Conservation (phyloP, 768 basidiomycete species). For the Pleurotus ostreatus region DNA sequence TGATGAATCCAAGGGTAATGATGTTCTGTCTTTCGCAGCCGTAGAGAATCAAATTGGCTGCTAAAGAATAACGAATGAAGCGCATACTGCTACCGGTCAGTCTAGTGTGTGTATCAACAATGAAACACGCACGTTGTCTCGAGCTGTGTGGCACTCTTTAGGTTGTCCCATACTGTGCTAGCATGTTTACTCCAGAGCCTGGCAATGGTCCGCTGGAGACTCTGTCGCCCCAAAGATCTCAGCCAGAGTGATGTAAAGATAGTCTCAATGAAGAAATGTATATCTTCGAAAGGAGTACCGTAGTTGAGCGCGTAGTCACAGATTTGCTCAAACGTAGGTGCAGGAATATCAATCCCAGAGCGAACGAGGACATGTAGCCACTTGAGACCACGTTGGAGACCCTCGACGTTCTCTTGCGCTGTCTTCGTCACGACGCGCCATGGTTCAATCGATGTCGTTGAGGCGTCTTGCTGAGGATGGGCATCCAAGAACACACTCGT, state of each 20-base stretch:
- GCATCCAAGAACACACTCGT: slow-evolving; percentile 24
- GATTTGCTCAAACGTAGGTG: slow-evolving; percentile 45
- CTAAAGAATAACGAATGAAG: slow-evolving; percentile 61
- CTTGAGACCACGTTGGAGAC: slow-evolving; percentile 43
- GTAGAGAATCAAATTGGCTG: slow-evolving; percentile 57
- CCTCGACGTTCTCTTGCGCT: slow-evolving; percentile 36
- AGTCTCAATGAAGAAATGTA: slow-evolving; percentile 48
- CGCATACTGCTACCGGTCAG: slow-evolving; percentile 25
- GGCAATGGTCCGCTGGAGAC: slow-evolving; percentile 48
- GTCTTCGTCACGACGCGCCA: slow-evolving; percentile 46
- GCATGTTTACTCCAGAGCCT: slow-evolving; percentile 23
- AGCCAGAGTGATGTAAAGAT: slow-evolving; percentile 59
- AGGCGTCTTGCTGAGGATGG: neutral
- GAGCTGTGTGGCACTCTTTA: slow-evolving; percentile 25
- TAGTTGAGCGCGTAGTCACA: slow-evolving; percentile 34
- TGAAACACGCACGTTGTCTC: slow-evolving; percentile 19
- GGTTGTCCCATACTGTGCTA: slow-evolving; percentile 30
- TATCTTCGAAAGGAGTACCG: slow-evolving; percentile 37
- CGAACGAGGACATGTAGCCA: slow-evolving; percentile 61
- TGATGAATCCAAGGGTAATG: slow-evolving; percentile 40
- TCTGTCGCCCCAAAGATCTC: slow-evolving; percentile 52
- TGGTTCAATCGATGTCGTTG: slow-evolving; percentile 39
- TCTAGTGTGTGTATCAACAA: neutral
- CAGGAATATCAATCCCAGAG: slow-evolving; percentile 64
- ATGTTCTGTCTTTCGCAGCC: slow-evolving; percentile 58